Percentiles rank a stretch among this genome's conserved stretches.
Conservation (phyloP, 768 basidiomycete species). For the Rhodocollybia butyracea region DNA sequence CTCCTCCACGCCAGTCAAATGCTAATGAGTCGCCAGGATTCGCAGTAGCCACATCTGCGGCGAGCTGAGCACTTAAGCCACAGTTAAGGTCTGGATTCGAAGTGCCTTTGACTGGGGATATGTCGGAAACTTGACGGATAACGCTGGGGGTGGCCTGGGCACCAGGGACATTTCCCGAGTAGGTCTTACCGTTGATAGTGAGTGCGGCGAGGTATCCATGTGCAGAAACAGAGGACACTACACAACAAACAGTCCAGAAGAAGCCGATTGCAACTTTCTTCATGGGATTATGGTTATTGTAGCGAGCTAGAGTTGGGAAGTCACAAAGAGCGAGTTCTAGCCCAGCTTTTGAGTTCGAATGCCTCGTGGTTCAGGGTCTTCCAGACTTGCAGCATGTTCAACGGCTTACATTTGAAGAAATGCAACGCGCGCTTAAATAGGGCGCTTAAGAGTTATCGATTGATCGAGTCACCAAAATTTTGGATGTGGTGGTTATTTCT, state of each 20-base stretch:
- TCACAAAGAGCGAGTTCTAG: too few relatives aligned
- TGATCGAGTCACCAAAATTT: too few relatives aligned
- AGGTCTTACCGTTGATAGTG: conserved; percentile 3
- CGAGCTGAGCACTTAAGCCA: conserved; percentile 38
- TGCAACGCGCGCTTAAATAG: too few relatives aligned
- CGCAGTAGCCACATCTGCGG: conserved; percentile 37
- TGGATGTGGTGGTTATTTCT: neutral
- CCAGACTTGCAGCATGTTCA: too few relatives aligned
- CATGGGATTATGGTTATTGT: too few relatives aligned
- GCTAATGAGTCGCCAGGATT: conserved; percentile 40
- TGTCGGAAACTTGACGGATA: conserved; percentile 39
- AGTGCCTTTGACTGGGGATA: conserved; percentile 44
- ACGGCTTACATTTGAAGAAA: too few relatives aligned
- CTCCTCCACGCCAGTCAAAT: conserved; percentile 41
- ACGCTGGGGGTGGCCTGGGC: conserved; percentile 28
- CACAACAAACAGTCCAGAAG: neutral
- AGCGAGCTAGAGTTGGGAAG: too few relatives aligned
- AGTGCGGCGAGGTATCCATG: conserved; percentile 10
- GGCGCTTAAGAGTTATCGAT: too few relatives aligned
- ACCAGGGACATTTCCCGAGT: conserved; percentile 9
- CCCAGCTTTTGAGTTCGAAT: too few relatives aligned
- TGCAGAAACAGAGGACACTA: neutral
- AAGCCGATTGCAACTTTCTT: neutral
- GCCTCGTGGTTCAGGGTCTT: too few relatives aligned
- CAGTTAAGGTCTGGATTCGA: conserved; percentile 40